These are phyloP conservation scores for Apiotrichum sp. DNA, from an alignment of 1,284 basidiomycete genomes.

Conservation along the genomic window DNA sequence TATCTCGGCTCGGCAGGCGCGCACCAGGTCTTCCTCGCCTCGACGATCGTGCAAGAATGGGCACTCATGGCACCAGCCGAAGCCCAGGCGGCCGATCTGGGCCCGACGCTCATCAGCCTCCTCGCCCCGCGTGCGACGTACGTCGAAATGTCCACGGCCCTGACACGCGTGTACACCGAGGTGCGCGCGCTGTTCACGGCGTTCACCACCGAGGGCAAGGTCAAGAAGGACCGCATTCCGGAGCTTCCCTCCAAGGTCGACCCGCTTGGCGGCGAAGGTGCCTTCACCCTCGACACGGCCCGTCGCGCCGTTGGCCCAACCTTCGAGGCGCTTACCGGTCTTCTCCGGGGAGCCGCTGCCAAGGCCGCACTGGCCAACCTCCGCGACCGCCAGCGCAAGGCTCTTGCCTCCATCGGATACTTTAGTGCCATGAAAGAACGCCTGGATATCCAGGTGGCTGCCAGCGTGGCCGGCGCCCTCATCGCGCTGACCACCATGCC, in stretches of 20 bases:
- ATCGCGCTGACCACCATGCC: slow-evolving; percentile 78
- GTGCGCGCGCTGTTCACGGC: slow-evolving; percentile 71
- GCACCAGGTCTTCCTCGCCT: slow-evolving; percentile 79
- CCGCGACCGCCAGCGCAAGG: slow-evolving; percentile 67
- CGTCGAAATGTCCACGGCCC: slow-evolving; percentile 81
- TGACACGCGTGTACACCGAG: slow-evolving; percentile 74
- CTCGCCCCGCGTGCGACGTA: slow-evolving; percentile 80
- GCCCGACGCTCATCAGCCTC: slow-evolving; percentile 60
- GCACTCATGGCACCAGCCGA: slow-evolving; percentile 53
- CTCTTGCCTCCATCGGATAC: slow-evolving; percentile 70
- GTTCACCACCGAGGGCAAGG: slow-evolving; percentile 78
- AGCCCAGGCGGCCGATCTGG: slow-evolving; percentile 56
- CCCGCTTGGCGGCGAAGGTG: slow-evolving; percentile 55
- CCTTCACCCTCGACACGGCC: slow-evolving; percentile 78
- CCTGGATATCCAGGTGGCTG: slow-evolving; percentile 80
- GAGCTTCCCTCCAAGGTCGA: slow-evolving; percentile 72
- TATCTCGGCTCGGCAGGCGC: slow-evolving; percentile 84
- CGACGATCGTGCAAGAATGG: slow-evolving; percentile 90
- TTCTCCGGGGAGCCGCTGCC: slow-evolving; percentile 60
- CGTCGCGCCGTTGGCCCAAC: slow-evolving; percentile 63
- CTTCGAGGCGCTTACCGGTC: slow-evolving; percentile 58
- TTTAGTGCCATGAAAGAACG: slow-evolving; percentile 78
- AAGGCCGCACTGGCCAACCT: slow-evolving; percentile 71
- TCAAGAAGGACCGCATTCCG: slow-evolving; percentile 73
- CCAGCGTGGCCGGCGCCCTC: slow-evolving; percentile 84